Evolutionary conservation across 1,139 yeast species (phyloP).

Genomic region (Pichia sp.): DNA sequence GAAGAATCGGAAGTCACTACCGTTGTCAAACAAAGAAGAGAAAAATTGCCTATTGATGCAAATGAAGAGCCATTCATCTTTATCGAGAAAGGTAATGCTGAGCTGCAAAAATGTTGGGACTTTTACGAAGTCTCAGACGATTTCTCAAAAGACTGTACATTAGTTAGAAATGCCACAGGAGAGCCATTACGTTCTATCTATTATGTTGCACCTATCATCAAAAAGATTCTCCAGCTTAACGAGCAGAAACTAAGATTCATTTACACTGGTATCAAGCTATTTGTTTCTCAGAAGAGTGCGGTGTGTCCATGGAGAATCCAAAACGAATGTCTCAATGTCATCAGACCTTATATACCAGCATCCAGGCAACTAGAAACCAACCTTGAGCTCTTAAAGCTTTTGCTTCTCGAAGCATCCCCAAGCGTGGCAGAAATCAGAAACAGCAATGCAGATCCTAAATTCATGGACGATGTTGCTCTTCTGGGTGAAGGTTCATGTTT

Average conservation of each 20-base stretch:
- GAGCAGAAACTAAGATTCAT: constrained; percentile 80
- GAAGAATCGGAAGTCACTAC: constrained; percentile 23
- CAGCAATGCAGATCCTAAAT: constrained; percentile 51
- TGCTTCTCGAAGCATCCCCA: constrained; percentile 82
- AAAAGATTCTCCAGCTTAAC: constrained; percentile 60
- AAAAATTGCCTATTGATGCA: constrained; percentile 82
- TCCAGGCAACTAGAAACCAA: constrained; percentile 55
- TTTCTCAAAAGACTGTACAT: constrained; percentile 62
- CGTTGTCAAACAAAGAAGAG: constrained; percentile 46
- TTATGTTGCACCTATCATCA: constrained; percentile 74
- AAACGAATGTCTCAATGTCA: constrained; percentile 71
- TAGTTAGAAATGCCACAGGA: constrained; percentile 94
- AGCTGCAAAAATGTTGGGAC: constrained; percentile 71
- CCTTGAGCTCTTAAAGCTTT: constrained; percentile 55
- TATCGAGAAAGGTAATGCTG: constrained; percentile 61
- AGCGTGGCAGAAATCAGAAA: constrained; percentile 52
- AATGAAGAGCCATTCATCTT: constrained; percentile 91
- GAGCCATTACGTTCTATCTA: constrained; percentile 91
- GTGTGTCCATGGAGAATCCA: constrained; percentile 86
- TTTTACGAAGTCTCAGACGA: constrained; percentile 70
- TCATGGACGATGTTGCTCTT: constrained; percentile 48
- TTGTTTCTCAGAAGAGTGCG: constrained; percentile 86
- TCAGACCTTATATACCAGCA: constrained; percentile 53
- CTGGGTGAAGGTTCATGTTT: constrained; percentile 69
- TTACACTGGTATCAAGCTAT: constrained; percentile 88